These are phyloP conservation scores for Scedosporium apiospermum DNA, from an alignment of 2,329 filamentous ascomycete species.

Conservation along the genomic window DNA sequence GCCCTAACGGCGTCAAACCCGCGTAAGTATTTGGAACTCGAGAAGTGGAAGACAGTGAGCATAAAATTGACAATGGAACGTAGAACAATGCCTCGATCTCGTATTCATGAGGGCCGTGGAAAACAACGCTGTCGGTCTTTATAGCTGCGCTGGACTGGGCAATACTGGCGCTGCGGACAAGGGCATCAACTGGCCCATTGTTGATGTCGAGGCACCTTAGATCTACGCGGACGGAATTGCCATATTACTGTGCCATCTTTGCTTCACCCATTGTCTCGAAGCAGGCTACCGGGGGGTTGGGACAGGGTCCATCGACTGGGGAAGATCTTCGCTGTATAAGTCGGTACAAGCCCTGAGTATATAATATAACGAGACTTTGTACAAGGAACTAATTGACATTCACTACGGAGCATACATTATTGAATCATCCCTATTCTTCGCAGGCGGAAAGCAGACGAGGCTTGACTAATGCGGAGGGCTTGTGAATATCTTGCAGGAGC, in stretches of 20 bases:
- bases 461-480: not conserved
- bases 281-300: not conserved
- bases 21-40: constrained; percentile 16
- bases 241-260: not conserved
- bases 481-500: not conserved
- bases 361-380: not conserved
- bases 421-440: not conserved
- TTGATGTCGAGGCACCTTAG: constrained; percentile 12
- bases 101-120: constrained; percentile 29
- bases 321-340: too few species aligned
- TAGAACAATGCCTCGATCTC: constrained; percentile 30
- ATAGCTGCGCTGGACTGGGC: constrained; percentile 26
- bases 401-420: not conserved
- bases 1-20: constrained; percentile 23
- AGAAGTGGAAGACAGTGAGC: not conserved
- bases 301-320: not conserved
- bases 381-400: not conserved
- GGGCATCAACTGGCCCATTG: constrained; percentile 30
- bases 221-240: not conserved
- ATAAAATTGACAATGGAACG: not conserved
- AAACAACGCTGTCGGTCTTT: constrained; percentile 30
- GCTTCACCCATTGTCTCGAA: not conserved
- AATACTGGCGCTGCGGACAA: constrained; percentile 28
- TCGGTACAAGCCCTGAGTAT: not conserved
- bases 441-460: not conserved